Conservation (phyloP, 169 alveolate species). For the Plasmodium knowlesi region DNA sequence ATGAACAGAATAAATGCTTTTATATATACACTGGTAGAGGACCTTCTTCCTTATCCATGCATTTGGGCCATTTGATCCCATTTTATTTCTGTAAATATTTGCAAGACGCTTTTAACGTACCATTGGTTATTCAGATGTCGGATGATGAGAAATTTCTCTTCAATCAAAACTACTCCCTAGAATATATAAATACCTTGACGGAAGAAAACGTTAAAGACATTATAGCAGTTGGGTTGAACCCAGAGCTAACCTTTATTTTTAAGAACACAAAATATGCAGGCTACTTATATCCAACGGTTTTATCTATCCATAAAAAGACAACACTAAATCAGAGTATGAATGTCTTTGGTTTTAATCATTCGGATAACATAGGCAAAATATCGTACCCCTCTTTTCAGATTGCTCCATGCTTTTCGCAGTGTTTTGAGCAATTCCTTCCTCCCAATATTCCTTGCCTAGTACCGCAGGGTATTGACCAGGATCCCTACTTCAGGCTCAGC, state of each 20-base stretch:
- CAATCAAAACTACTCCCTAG: slow-evolving; percentile 93
- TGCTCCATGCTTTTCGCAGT: slow-evolving; percentile 95
- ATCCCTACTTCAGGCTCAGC: slow-evolving; percentile 99
- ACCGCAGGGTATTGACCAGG: slow-evolving; percentile 99
- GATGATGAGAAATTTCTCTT: slow-evolving; percentile 99
- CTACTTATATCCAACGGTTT: slow-evolving; percentile 91
- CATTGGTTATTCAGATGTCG: slow-evolving; percentile 98
- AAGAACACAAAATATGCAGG: slow-evolving; percentile 91
- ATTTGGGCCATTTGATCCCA: slow-evolving; percentile 99
- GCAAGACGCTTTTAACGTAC: slow-evolving; percentile 97
- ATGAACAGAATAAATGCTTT: slow-evolving; percentile 95
- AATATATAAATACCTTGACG: slow-evolving; percentile 90
- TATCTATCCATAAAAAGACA: slow-evolving; percentile 94
- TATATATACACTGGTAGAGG: slow-evolving; percentile 99
- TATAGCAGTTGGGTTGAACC: slow-evolving; percentile 99
- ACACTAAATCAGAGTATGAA: slow-evolving; percentile 94
- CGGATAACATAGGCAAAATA: slow-evolving; percentile 95
- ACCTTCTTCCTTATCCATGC: slow-evolving; percentile 98
- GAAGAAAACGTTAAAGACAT: slow-evolving; percentile 98
- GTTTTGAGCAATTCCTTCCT: slow-evolving; percentile 94
- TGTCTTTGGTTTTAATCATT: slow-evolving; percentile 94
- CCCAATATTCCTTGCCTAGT: slow-evolving; percentile 93
- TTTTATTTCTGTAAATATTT: slow-evolving; percentile 96
- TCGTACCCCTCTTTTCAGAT: slow-evolving; percentile 98
- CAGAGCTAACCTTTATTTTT: slow-evolving; percentile 98